phyloP scores from a whole-genome alignment of 371 early-diverging fungal genomes.

The Mucor circinelloides region DNA sequence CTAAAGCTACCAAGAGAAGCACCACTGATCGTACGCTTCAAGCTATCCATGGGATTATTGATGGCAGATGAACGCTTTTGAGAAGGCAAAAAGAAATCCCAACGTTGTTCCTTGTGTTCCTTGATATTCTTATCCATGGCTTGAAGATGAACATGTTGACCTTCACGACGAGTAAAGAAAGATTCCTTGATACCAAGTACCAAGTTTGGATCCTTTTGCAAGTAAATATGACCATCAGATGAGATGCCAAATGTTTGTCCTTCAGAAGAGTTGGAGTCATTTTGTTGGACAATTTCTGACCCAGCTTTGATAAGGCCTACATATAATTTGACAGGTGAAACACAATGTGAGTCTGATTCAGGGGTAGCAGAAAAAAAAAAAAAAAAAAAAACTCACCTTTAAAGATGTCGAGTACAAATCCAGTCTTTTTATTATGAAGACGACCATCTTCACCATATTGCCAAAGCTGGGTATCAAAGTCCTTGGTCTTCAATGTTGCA shows the following conservation, averaged over 20 bases:
- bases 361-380: neutral
- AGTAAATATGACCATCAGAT: slow-evolving; percentile 45
- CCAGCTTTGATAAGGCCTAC: slow-evolving; percentile 45
- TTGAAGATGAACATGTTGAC: slow-evolving; percentile 49
- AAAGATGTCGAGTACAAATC: slow-evolving; percentile 54
- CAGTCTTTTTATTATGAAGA: slow-evolving; percentile 57
- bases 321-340: neutral
- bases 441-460: slow-evolving; percentile 54
- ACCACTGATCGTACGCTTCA: slow-evolving; percentile 31
- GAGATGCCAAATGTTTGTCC: slow-evolving; percentile 38
- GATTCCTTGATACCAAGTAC: slow-evolving; percentile 60
- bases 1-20: slow-evolving; percentile 27
- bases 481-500: slow-evolving; percentile 31
- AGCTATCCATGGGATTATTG: slow-evolving; percentile 13
- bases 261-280: slow-evolving; percentile 25
- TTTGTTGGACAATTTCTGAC: slow-evolving; percentile 47
- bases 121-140: slow-evolving; percentile 23
- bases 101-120: slow-evolving; percentile 47
- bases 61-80: slow-evolving; percentile 18
- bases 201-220: slow-evolving; percentile 36
- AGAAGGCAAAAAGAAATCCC: slow-evolving; percentile 42
- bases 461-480: slow-evolving; percentile 55
- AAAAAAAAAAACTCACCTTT: slow-evolving; percentile 40
- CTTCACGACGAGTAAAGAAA: slow-evolving; percentile 47
- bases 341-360: neutral